Conservation (phyloP, 164 flowering plant species). For the Tetracentron sinense region DNA sequence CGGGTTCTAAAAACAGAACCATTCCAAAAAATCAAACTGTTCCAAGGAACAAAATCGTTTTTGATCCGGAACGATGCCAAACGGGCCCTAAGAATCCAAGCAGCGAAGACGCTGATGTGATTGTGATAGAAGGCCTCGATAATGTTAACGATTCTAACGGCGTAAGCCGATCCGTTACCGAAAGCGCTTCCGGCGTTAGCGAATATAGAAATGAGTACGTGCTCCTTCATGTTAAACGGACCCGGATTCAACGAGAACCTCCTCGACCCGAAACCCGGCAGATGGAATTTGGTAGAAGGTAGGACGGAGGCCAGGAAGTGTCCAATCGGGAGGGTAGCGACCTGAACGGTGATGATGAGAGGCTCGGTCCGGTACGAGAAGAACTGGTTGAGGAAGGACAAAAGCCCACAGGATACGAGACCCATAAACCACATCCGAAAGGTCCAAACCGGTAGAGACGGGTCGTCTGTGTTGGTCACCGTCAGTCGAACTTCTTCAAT, state of each 20-base stretch:
- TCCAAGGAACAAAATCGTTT: too few species aligned
- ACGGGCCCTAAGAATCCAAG: constrained; percentile 52
- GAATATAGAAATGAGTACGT: constrained; percentile 62
- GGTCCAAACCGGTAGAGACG: constrained; percentile 54
- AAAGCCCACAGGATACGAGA: constrained; percentile 37
- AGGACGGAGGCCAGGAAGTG: constrained; percentile 43
- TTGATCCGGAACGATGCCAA: too few species aligned
- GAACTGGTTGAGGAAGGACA: constrained; percentile 57
- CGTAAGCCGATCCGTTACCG: constrained; percentile 60
- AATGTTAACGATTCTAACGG: constrained; percentile 48
- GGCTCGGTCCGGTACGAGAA: constrained; percentile 51
- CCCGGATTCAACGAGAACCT: constrained; percentile 60
- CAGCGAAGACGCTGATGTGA: constrained; percentile 38
- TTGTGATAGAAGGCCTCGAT: constrained; percentile 54
- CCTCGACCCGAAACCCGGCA: constrained; percentile 32
- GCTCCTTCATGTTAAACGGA: constrained; percentile 66
- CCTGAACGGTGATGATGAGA: constrained; percentile 47
- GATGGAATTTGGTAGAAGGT: constrained; percentile 34
- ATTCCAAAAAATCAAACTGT: too few species aligned
- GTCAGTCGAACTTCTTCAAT: constrained; percentile 49
- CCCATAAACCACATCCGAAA: constrained; percentile 66
- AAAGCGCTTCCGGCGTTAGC: constrained; percentile 64
- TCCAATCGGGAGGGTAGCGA: constrained; percentile 52
- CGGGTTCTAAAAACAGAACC: too few species aligned
- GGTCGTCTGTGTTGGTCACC: constrained; percentile 43